Evolutionary conservation across 805 yeast genomes (phyloP), one percentile per base, ranked within the genome.

Genomic region (Torulaspora maleeae): DNA sequence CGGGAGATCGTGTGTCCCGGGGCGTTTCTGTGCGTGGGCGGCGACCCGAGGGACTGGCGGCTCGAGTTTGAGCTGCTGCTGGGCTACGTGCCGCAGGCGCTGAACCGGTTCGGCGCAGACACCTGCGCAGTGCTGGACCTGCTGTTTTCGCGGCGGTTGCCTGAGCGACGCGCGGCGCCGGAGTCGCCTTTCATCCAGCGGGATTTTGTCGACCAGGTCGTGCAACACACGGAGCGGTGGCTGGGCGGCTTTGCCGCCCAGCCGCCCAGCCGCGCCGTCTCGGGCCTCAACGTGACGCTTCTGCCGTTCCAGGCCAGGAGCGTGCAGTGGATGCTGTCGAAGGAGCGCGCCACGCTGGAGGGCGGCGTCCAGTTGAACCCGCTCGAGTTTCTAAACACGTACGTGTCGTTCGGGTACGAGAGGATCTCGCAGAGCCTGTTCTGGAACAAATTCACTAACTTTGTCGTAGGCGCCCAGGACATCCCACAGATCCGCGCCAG

Each of bases 401-500:
- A 50, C 20, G 48, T 63, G 4, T 58, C 63, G 5, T 63, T 45
- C 43, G 68, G 68, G 4, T 64, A 64, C 45, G 61, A 55, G 36
- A 22, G 48, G 16, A 48, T 61, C 12, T 37, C 51, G 3, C 36
- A 41, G 10, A 15, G 30, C 1, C 19, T 49, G 1, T 59, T 56
- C 38, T 64, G 68, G 66, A 66, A 66, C 41, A 66, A 60, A 47
- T 61, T 62, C 36, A 66, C 69, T 1, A 59, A 60, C 13, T 63
- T 53, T 41, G 49, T 61, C 10, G 17, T 61, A 2, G 39, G 59
- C 5, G 34, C 39, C 8, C 30, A 48, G 1, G 54, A 53, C 11
- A 63, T 62, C 4, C 43, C 45, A 25, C 28, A 45, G 10, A 34
- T 63, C 8, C 51, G 48, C 36, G 36, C 42, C 3, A 42, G 46